phyloP scores from a whole-genome alignment of 2,329 filamentous ascomycete species.

The Ophiognomonia clavigignenti-juglandacearum region DNA sequence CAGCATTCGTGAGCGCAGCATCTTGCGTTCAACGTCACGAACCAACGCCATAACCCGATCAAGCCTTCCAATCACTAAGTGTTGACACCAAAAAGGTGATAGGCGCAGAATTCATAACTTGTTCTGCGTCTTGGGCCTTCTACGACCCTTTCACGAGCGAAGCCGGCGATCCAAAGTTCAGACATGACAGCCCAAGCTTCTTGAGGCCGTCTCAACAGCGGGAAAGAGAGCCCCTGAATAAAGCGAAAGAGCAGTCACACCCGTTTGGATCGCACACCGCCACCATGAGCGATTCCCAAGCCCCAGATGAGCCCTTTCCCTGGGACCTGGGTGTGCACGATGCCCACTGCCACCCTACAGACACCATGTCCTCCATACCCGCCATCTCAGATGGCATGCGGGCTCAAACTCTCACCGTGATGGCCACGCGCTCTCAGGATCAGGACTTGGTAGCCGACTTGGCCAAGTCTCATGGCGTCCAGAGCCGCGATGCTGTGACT shows the following conservation, averaged over 20 bases:
- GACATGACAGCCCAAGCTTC: no score
- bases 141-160: no score
- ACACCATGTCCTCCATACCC: slow-evolving; percentile 61
- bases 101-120: no score
- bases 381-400: slow-evolving; percentile 58
- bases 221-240: background rate
- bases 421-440: slow-evolving; percentile 73
- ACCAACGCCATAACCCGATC: no score
- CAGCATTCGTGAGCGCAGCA: no score
- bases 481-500: slow-evolving; percentile 17
- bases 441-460: slow-evolving; percentile 65
- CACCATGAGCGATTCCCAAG: slow-evolving; percentile 10
- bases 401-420: slow-evolving; percentile 62
- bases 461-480: slow-evolving; percentile 50
- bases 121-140: no score
- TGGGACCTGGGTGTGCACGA: slow-evolving; percentile 71
- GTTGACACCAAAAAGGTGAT: no score
- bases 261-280: background rate
- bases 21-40: no score
- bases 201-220: no score
- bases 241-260: background rate
- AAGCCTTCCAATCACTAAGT: no score
- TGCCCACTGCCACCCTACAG: slow-evolving; percentile 80
- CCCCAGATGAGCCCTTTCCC: slow-evolving; percentile 43
- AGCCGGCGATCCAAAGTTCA: no score